These are phyloP conservation scores for Taiozyma onychis DNA, from an alignment of 1,139 yeast genomes.

Conservation along the genomic window DNA sequence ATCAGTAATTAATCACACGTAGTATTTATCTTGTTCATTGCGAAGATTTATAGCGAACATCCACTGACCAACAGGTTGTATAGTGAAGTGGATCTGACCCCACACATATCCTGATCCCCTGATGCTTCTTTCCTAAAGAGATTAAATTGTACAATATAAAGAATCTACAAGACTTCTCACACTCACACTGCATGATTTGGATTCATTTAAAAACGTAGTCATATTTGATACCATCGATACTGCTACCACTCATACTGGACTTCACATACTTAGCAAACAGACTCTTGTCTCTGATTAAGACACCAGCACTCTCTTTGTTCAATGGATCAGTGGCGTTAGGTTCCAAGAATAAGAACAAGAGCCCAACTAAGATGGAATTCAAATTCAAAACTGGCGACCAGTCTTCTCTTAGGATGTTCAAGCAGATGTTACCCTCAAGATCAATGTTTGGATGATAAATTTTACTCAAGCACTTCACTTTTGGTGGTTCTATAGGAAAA, in stretches of 20 bases:
- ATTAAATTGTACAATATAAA: no score
- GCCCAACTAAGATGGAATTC: slow-evolving; percentile 77
- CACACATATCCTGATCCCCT: no score
- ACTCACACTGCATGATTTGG: background rate
- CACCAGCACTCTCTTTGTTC: slow-evolving; percentile 83
- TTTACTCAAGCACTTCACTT: slow-evolving; percentile 61
- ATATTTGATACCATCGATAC: slow-evolving; percentile 51
- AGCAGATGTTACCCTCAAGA: slow-evolving; percentile 82
- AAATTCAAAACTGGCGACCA: slow-evolving; percentile 93
- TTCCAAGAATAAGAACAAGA: slow-evolving; percentile 79
- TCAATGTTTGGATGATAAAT: slow-evolving; percentile 96
- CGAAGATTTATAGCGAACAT: no score
- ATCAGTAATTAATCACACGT: background rate
- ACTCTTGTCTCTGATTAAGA: slow-evolving; percentile 52
- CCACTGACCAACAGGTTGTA: no score
- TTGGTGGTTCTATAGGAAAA: slow-evolving; percentile 93
- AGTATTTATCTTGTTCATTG: background rate
- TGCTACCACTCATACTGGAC: slow-evolving; percentile 68
- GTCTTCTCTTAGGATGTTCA: slow-evolving; percentile 87
- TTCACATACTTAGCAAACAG: slow-evolving; percentile 55
- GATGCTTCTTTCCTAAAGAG: no score
- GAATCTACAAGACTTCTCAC: background rate
- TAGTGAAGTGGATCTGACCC: no score
- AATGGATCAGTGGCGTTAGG: slow-evolving; percentile 93
- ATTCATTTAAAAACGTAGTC: slow-evolving; percentile 43